phyloP scores from a whole-genome alignment of 345 rosid species.

The Citrus unshiu region DNA sequence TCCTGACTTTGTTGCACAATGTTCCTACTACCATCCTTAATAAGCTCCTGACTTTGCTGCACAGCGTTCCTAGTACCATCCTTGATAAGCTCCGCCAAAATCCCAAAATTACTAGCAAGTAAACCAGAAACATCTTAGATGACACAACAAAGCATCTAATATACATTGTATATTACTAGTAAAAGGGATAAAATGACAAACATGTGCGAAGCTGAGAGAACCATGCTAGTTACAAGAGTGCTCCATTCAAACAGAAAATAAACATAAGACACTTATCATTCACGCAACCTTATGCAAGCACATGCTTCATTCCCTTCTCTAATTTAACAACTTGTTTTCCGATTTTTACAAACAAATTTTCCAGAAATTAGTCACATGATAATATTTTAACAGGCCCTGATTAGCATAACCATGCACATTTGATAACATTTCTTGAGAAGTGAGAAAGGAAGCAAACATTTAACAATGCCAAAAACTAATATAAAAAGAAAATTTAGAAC shows the following conservation, averaged over 20 bases:
- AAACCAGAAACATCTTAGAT: conserved; percentile 13
- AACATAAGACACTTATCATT: background rate
- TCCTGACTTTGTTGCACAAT: conserved; percentile 56
- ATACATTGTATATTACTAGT: background rate
- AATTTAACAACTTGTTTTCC: background rate
- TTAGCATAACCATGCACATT: background rate
- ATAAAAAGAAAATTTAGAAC: conserved; percentile 7
- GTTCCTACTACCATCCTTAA: conserved; percentile 61
- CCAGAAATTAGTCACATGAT: background rate
- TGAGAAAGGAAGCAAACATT: background rate
- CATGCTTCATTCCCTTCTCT: background rate
- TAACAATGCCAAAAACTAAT: background rate
- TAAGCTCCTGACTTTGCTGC: conserved; percentile 68
- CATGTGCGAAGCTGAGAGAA: background rate
- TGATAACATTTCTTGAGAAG: background rate
- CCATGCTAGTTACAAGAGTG: background rate
- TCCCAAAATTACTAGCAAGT: conserved; percentile 49
- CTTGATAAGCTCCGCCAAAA: conserved; percentile 75
- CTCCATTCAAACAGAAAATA: background rate
- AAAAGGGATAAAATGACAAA: background rate
- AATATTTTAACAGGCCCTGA: background rate
- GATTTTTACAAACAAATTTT: background rate
- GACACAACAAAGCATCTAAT: conserved; percentile 6
- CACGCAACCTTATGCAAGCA: background rate
- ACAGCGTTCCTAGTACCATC: conserved; percentile 48